Conservation (phyloP, 768 basidiomycete genomes). For the Panus rudis region DNA sequence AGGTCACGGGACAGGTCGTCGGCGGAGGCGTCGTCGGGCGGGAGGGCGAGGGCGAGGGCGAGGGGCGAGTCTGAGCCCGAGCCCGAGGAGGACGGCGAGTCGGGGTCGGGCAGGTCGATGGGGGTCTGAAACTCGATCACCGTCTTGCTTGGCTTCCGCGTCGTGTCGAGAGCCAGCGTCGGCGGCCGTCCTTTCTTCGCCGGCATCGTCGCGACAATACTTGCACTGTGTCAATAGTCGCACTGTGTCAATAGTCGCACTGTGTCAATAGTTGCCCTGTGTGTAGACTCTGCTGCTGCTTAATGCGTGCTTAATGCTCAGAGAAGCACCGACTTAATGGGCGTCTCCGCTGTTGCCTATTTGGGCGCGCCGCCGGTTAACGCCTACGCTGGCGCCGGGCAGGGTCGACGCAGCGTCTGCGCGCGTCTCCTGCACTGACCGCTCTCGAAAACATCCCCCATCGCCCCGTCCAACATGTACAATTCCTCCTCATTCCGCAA, state of each 20-base stretch:
- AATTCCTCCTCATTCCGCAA: slow-evolving; percentile 26
- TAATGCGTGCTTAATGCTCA: too few relatives aligned
- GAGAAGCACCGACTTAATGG: too few relatives aligned
- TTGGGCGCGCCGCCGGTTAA: too few relatives aligned
- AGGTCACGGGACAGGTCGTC: slow-evolving; percentile 68
- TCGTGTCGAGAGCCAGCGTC: slow-evolving; percentile 37
- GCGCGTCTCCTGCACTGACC: too few relatives aligned
- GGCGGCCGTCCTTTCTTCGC: slow-evolving; percentile 34
- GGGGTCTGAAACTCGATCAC: slow-evolving; percentile 28
- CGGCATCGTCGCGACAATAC: too few relatives aligned
- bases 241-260: too few relatives aligned
- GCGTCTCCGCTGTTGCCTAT: too few relatives aligned
- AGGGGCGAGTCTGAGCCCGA: slow-evolving; percentile 22
- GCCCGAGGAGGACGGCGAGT: slow-evolving; percentile 24
- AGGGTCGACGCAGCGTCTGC: too few relatives aligned
- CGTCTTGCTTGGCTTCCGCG: slow-evolving; percentile 20
- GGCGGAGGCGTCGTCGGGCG: slow-evolving; percentile 20
- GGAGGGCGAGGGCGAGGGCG: slow-evolving; percentile 15
- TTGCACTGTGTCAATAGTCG: too few relatives aligned
- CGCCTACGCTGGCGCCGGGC: too few relatives aligned
- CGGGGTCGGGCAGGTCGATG: slow-evolving; percentile 26
- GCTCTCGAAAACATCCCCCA: slow-evolving; percentile 9
- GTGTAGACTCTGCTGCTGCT: too few relatives aligned
- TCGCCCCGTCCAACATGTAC: slow-evolving; percentile 19
- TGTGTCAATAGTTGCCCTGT: too few relatives aligned